Evolutionary conservation across 2,329 filamentous ascomycete genomes (phyloP), one percentile per base, ranked within the genome.

Genomic region (Paraphaeosphaeria minitans): DNA sequence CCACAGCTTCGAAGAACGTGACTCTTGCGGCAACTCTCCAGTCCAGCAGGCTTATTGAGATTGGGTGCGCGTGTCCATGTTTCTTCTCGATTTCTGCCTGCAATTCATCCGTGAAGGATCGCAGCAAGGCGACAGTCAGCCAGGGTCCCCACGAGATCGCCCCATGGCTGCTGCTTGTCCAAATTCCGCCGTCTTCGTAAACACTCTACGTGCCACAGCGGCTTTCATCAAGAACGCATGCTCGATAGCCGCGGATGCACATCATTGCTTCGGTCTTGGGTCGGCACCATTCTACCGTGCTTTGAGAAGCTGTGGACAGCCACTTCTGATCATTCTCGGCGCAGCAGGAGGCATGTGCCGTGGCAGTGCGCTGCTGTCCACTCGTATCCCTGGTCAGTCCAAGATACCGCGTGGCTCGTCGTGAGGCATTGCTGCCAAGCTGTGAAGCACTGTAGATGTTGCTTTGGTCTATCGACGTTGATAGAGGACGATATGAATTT

Each of bases 281-380:
- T 60, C 63, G 49, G 65, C 45, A 39, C 42, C 50, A 58, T 58
- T 63, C 53, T 62, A 49, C 53, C 46, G 50, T 55, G 56, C 60
- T 71, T 71, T 69, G 63, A 69, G 70, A 72, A 73, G 62, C 60
- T 60, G 52, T 47, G 57, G 45, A 55, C 56, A 48, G 56, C 41
- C 35, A 53, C 48, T 39, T 46, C 55, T 35, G n/a, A 6, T 22
- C n/a, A 37, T 16, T 19, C 5, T 39, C n/a, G 22, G 12, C 13
- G 14, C 39, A 45, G 27, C 39, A 13, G 14, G n/a, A 35, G 41
- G 33, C 49, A 45, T 56, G 55, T 52, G 57, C 42, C 24, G 53
- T 58, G 59, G 53, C 61, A 63, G 59, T 50, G 27, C 51, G 42
- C 56, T 55, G 49, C 29, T 54, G 46, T 22, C 61, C 59, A 63